Conservation (phyloP, 2,329 filamentous ascomycete species). For the Epichloe typhina region DNA sequence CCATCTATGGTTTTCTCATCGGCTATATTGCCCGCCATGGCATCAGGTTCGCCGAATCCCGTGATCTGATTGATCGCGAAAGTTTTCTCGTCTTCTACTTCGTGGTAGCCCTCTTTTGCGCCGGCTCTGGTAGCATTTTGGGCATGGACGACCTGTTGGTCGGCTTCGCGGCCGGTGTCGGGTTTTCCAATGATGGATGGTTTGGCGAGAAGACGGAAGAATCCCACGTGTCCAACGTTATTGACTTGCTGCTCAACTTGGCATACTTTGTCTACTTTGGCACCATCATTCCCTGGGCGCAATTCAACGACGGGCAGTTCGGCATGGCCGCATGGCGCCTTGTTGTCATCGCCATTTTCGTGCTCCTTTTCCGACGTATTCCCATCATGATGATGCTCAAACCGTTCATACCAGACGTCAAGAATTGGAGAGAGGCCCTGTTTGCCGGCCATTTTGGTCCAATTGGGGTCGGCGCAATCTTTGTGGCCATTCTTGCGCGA, state of each 20-base stretch:
- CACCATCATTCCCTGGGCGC: constrained; percentile 90
- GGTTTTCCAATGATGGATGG: constrained; percentile 98
- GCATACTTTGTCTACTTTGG: constrained; percentile 97
- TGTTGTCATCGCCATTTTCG: constrained; percentile 84
- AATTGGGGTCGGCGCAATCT: constrained; percentile 93
- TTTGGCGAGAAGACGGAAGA: constrained; percentile 97
- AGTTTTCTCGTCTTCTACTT: constrained; percentile 99
- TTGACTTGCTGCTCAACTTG: constrained; percentile 92
- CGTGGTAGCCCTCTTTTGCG: constrained; percentile 87
- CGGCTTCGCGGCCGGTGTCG: constrained; percentile 90
- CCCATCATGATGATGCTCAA: constrained; percentile 89
- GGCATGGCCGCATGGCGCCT: constrained; percentile 79
- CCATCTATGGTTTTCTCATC: constrained; percentile 72
- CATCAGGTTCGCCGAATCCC: constrained; percentile 76
- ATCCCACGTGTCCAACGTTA: constrained; percentile 97
- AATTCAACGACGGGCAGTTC: constrained; percentile 64
- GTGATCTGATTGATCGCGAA: constrained; percentile 82
- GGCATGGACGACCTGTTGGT: constrained; percentile 90
- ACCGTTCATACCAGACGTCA: constrained; percentile 88
- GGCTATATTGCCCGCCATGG: constrained; percentile 85
- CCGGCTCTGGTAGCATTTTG: constrained; percentile 80
- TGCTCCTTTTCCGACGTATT: constrained; percentile 90
- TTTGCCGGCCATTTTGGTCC: constrained; percentile 97
- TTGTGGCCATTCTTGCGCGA: constrained; percentile 81
- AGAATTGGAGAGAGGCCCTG: constrained; percentile 92